Evolutionary conservation across 805 yeast species (phyloP), one percentile per base, ranked within the genome.

Genomic region (Sugiyamaella floridensis): DNA sequence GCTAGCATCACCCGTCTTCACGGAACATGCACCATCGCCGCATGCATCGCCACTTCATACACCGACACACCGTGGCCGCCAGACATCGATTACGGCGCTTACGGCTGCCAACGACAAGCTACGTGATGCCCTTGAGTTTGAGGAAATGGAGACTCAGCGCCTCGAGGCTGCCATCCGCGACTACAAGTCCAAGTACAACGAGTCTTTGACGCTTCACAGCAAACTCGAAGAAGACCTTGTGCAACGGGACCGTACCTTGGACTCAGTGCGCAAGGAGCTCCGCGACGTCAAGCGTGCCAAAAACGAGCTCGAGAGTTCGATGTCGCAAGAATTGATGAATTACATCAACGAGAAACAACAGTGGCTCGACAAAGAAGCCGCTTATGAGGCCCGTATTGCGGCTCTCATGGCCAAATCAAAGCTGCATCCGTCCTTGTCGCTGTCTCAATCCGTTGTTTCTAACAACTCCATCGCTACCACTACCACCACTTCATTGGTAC

Each of bases 181-280:
- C 14, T 34, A 44, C 32, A 45, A 45, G 45, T 19, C 41, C 22
- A 56, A 55, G 52, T 56, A 56, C 26, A 49, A 47, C 45, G 32
- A 44, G 12, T 16, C 57, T 2, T 50, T 56, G 29, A 8, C 46
- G 12, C 49, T 47, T 16, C 65, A 63, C 45, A 26, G 48, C 26
- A 56, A 56, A 45, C 60, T 64, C 22, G 71, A 66, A 46, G 60
- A 62, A 43, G 67, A 65, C 41, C 47, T 67, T 16, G 58, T 54
- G 28, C 52, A 58, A 18, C 49, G 59, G 6, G 58, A 63, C 49
- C 53, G 54, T 11, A 44, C 41, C 29, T 55, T 64, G 3, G 60
- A 45, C 26, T 43, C 37, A 14, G 52, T 63, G 22, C 46, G 54
- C 14, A 46, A 40, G 14, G 62, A 64, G 51, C 55, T 60, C 40